Percentiles rank a stretch among this genome's conserved stretches.
phyloP scores from a whole-genome alignment of 2,329 filamentous ascomycete genomes.

The Fusarium newnesense region DNA sequence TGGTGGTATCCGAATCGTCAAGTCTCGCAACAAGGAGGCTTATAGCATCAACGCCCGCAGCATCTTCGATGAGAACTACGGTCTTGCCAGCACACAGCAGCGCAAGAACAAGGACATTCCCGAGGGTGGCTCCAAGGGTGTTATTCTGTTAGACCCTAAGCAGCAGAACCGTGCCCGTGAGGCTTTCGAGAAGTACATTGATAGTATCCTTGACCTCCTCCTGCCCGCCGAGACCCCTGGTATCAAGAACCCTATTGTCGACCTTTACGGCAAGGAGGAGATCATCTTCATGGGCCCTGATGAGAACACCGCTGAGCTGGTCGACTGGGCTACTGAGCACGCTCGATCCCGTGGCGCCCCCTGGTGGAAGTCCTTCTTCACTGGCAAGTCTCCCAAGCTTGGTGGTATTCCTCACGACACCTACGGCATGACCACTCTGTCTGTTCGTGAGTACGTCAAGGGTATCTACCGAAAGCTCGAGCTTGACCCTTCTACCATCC shows the following conservation, averaged over 20 bases:
- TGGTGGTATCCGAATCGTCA: slow-evolving; percentile 97
- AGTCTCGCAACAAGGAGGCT: slow-evolving; percentile 94
- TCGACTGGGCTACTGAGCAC: slow-evolving; percentile 99
- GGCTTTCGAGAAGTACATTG: slow-evolving; percentile 99
- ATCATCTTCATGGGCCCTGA: slow-evolving; percentile 99
- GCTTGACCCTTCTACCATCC: slow-evolving; percentile 84
- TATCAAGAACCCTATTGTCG: slow-evolving; percentile 98
- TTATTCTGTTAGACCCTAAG: slow-evolving; percentile 91
- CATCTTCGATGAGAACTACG: slow-evolving; percentile 98
- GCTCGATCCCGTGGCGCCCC: slow-evolving; percentile 86
- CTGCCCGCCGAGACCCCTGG: slow-evolving; percentile 90
- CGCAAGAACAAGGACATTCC: slow-evolving; percentile 99
- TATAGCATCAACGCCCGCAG: slow-evolving; percentile 97
- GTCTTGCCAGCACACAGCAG: slow-evolving; percentile 96
- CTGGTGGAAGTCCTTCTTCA: slow-evolving; percentile 99
- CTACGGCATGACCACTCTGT: slow-evolving; percentile 98
- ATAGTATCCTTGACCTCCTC: slow-evolving; percentile 95
- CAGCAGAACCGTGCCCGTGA: slow-evolving; percentile 93
- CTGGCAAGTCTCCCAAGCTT: slow-evolving; percentile 94
- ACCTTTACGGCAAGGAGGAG: slow-evolving; percentile 93
- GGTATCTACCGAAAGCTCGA: slow-evolving; percentile 97
- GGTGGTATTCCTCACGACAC: slow-evolving; percentile 96
- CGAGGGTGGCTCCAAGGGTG: slow-evolving; percentile 97
- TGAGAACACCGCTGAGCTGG: slow-evolving; percentile 97
- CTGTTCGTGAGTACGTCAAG: slow-evolving; percentile 93